Evolutionary conservation across 169 alveolate species (phyloP).

Genomic region (Eimeria sp.): DNA sequence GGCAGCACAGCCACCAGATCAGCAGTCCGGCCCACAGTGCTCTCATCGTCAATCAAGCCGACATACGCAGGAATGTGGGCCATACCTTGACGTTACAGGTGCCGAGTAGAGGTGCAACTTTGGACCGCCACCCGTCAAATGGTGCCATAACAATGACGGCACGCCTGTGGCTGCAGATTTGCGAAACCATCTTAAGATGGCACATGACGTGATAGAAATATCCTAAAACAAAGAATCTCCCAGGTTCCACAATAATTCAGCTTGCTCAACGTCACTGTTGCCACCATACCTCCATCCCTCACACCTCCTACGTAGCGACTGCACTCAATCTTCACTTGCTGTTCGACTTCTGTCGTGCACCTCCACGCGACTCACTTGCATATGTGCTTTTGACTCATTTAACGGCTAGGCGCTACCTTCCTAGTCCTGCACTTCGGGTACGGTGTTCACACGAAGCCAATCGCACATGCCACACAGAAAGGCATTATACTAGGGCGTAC

Average conservation of each 20-base stretch:
- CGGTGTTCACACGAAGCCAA: background rate
- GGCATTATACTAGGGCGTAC: background rate
- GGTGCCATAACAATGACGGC: background rate
- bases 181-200: background rate
- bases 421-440: background rate
- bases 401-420: slow-evolving; percentile 2
- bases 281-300: background rate
- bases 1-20: background rate
- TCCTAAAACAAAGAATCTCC: background rate
- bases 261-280: background rate
- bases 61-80: background rate
- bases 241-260: background rate
- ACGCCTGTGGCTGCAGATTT: background rate
- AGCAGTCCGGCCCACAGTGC: background rate
- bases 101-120: background rate
- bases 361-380: background rate
- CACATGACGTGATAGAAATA: background rate
- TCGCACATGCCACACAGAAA: background rate
- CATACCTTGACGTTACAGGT: background rate
- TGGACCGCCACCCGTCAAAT: background rate
- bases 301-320: background rate
- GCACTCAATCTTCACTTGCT: background rate
- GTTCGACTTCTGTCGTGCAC: background rate
- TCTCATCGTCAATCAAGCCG: background rate
- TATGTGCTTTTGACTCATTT: background rate